Evolutionary conservation across 306 rosid species (phyloP), one percentile per base, ranked within the genome.

Genomic region (Sesbania bispinosa): DNA sequence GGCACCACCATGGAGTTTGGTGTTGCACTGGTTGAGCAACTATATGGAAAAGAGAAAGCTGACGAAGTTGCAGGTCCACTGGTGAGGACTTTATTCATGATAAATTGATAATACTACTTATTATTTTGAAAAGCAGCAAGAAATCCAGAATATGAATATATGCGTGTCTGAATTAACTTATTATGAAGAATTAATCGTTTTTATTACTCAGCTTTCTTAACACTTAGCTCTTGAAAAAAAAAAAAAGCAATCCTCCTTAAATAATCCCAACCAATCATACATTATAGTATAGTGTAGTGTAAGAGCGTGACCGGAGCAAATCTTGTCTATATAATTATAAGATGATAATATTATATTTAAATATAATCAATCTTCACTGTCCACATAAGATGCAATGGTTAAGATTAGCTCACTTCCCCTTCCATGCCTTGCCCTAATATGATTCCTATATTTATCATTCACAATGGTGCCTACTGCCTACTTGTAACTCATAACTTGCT

Each of bases 1-100:
- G 98, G 97, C 62, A 94, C 98, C 43, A 87, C 96, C 83, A 83
- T 90, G 89, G 98, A 94, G 78, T 94, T 78, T 39, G 81, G 85
- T 2, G 77, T 90, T 83, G 87, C 88, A 0, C 72, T 94, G 62
- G 87, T 87, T 67, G 98, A 90, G 81, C 96, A 87, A 71, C 72
- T 94, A 84, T 87, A 69, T 52, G 97, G 97, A 69, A 90, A 90
- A 79, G 96, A 86, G 61, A 90, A 88, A 81, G 96, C 90, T 10
- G 85, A 83, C 21, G 96, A 89, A 87, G 92, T 94, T 81, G 84
- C 90, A 32, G 89, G 89, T 18, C 97, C 97, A 39, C 66, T 94
- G 97, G 98, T 90, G 82, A 73, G 23, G 61, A 41, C 53, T 75
- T 39, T 57, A 58, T 77, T 77, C 24, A 0, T 14, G 11, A 33